phyloP scores from a whole-genome alignment of 306 rosid species.

The Quercus parvula region DNA sequence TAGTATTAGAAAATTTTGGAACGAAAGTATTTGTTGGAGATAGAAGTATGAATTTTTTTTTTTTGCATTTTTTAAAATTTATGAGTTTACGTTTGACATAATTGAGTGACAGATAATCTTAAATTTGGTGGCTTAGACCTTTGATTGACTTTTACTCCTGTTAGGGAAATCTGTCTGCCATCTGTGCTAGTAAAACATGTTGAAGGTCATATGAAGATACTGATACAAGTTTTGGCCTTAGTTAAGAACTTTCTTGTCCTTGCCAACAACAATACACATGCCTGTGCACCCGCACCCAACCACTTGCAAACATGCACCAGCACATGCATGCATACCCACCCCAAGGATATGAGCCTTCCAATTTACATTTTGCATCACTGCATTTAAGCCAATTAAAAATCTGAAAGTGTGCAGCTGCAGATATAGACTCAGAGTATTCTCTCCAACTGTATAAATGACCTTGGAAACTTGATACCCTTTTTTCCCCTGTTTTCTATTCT shows the following conservation, averaged over 20 bases:
- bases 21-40: neutral
- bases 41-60: neutral
- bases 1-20: neutral
- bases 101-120: neutral
- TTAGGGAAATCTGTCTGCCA: neutral
- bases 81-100: neutral
- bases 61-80: neutral
- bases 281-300: neutral
- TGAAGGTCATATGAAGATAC: neutral
- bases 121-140: neutral
- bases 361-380: neutral
- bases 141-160: too few relatives aligned
- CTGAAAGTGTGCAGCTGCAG: neutral
- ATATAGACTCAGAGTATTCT: neutral
- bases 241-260: neutral
- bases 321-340: neutral
- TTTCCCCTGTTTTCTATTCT: neutral
- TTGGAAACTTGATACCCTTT: neutral
- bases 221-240: neutral
- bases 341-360: neutral
- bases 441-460: neutral
- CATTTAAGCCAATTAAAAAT: neutral
- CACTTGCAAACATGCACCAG: neutral
- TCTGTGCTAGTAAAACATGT: neutral
- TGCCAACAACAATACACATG: neutral